Evolutionary conservation across 2,329 filamentous ascomycete genomes (phyloP), one percentile per base, ranked within the genome.

Genomic region (Herpotrichia juniperi): DNA sequence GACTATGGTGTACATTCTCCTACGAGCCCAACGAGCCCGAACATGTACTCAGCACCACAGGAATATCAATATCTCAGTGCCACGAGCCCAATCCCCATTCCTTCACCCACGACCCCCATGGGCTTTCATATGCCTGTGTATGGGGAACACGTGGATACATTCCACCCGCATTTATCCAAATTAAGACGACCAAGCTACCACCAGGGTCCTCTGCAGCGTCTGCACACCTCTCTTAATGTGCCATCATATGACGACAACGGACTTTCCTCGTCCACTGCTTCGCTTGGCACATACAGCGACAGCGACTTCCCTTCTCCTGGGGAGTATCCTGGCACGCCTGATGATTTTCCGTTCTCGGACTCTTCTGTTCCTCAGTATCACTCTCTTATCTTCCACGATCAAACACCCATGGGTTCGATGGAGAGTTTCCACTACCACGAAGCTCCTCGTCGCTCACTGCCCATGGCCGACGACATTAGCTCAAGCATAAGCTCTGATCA

Each of bases 401-500:
- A 69, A 28, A 64, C 63, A 32, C 67, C 68, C 14, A 69, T 73
- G 46, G 69, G 68, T 50, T 75, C 76, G 4, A 69, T 70, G 57
- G 74, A 76, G 49, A 63, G 63, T 50, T 67, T 70, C 48, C 67
- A 68, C 47, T 72, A 62, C 48, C 62, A 69, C 24, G 69, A 72
- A 26, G 65, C 65, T 14, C 71, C 71, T 45, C 37, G 37, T 40
- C 70, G 72, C 37, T 66, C 70, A 6, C 61, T 72, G 11, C 72
- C 73, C 31, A 63, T 64, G 51, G 66, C 71, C 25, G 74, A 77
- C 53, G 74, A 73, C 46, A 65, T 78, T 62, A 76, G 74, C 62
- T 78, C 77, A 6, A 78, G 76, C 49, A 70, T 79, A 30, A 76
- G 76, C 60, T 78, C 78, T 34, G 72, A 78, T 47, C 76, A 76